Base-by-base conservation (phyloP, 163 green algal genomes). In the Scenedesmus sp. region DNA sequence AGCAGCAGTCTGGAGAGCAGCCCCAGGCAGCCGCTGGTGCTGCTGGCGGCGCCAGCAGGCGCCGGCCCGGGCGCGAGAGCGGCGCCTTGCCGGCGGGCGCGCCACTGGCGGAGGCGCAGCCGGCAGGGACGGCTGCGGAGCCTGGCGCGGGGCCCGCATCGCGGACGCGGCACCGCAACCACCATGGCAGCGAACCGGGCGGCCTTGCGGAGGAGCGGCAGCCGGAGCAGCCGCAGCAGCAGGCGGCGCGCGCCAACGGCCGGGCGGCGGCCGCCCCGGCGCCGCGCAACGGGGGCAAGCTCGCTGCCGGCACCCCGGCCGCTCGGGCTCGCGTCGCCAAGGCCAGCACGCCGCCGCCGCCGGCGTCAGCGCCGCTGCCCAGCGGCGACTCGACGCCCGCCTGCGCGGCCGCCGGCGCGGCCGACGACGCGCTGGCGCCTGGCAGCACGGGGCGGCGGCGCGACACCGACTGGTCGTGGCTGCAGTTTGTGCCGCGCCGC, bases 401-500 rank as follows among this genome's bases (percentile, higher is more conserved):
- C 42, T 3, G n/a, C 22, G 63, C 22, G 44, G 24, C 0, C 47
- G 51, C n/a, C 63, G 72, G 24, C 26, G n/a, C 63, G 39, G 20
- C 9, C n/a, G 48, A 10, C 26, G 28, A 20, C 24, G 36, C 24
- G 5, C 47, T 9, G 18, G 39, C 53, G 65, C 54, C 29, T 24
- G 56, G 70, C 66, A 73, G 63, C 80, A 69, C 22, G 70, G 42
- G 31, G 54, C 64, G 31, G 18, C 64, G 45, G 20, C 33, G 18
- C 4, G 18, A 67, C n/a, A 51, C 28, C 2, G 71, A 79, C 58
- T 79, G 45, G 44, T 36, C 28, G 0, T 63, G 48, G 20, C 18
- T 79, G 47, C 26, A 63, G 29, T 79, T 44, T 17, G 3, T 63
- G 58, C 71, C 71, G 7, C 71, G 71, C 47, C 66, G 71, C 26